Evolutionary conservation across 495 filamentous ascomycete species (phyloP), one percentile per base, ranked within the genome.

Genomic region (Penicillium roqueforti): DNA sequence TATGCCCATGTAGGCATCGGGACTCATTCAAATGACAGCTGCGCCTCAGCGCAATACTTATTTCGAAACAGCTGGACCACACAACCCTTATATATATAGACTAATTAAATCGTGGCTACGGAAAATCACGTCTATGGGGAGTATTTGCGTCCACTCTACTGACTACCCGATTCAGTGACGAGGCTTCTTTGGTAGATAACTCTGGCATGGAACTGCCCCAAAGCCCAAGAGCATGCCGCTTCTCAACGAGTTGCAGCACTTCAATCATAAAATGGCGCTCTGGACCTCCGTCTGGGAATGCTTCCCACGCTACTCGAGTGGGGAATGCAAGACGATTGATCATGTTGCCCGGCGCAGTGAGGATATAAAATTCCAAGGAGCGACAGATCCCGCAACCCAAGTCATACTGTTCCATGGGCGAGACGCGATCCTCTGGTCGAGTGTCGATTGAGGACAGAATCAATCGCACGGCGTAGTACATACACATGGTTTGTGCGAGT

Each of bases 271-370:
- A 77, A 11, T 47, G 52, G 14, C 70, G 71, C 51, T 77, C 74
- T 2, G 70, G 68, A 0, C 69, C 71, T 6, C 55, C 59, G 3
- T 68, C 66, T 0, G 72, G 69, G 37, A 77, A 69, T 0, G 63
- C 70, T 40, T 77, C 74, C 72, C 72, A 77, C 10, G 72, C 74
- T 1, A 77, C 72, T 3, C 74, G 67, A 6, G 69, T 68, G 0
- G 72, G 61, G 32, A 77, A 75, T 0, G 71, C 72, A n/a, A 77
- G 68, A 0, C 74, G 72, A 50, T 75, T 77, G 52, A 77, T 75
- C 74, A 77, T 75, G 47, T 75, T 75, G 0, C 74, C 72, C 0
- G 71, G 69, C 0, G 72, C 65, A 6, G 58, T 73, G 3, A 67
- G 53, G 10, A 77, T 71, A 47, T 75, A 77, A 56, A 61, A 75